Conservation (phyloP, 768 basidiomycete species). For the Pisolithus albus region DNA sequence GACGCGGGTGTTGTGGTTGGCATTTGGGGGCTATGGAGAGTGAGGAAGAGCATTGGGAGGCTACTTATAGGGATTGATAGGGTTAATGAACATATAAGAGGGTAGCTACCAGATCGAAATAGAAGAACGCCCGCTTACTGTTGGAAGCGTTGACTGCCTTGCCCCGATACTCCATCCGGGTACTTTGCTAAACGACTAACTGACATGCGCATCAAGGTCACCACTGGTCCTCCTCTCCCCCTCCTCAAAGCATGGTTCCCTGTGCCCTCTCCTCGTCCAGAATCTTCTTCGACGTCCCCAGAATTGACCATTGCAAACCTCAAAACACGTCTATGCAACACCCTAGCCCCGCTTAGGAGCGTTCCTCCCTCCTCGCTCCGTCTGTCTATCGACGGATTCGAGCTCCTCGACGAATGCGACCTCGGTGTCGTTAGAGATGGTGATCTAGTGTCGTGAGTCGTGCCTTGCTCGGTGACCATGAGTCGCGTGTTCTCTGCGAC, state of each 20-base stretch:
- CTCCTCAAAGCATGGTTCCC: constrained; percentile 49
- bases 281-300: neutral
- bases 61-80: too few species aligned
- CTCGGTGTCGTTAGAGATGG: constrained; percentile 23
- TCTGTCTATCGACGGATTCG: constrained; percentile 24
- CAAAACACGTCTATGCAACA: constrained; percentile 15
- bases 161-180: too few species aligned
- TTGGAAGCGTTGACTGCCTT: too few species aligned
- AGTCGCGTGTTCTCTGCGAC: too few species aligned
- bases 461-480: neutral
- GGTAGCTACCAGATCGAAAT: too few species aligned
- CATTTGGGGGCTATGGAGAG: constrained; percentile 37
- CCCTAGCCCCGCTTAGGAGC: constrained; percentile 8
- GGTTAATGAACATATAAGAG: too few species aligned
- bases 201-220: constrained; percentile 47
- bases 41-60: neutral
- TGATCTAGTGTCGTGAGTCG: constrained; percentile 21
- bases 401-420: constrained; percentile 22
- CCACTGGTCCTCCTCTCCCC: constrained; percentile 41
- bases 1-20: constrained; percentile 66
- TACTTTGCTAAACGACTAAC: too few species aligned
- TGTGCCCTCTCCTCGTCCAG: constrained; percentile 13
- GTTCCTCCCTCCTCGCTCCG: constrained; percentile 2
- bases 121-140: too few species aligned
- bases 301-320: constrained; percentile 8